Evolutionary conservation across 495 filamentous ascomycete species (phyloP).

Genomic region (Chaetomium tenue): DNA sequence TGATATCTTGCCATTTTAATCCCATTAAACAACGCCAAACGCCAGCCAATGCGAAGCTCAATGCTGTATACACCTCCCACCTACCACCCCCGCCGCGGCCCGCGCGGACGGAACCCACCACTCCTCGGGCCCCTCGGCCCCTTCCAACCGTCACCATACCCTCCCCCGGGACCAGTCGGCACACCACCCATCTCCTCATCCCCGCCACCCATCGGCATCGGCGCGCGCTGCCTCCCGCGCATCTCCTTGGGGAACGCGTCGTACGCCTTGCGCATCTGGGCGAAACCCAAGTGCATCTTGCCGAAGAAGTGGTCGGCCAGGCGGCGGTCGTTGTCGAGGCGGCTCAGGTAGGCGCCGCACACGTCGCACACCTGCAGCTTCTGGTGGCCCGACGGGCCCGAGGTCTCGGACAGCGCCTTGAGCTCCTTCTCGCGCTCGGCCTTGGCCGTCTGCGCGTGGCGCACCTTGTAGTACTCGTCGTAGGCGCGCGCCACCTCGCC

Average conservation of each 20-base stretch:
- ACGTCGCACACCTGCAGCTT: slow-evolving; percentile 99
- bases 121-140: slow-evolving; percentile 45
- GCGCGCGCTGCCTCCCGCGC: slow-evolving; percentile 53
- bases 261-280: slow-evolving; percentile 90
- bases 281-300: slow-evolving; percentile 98
- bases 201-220: slow-evolving; percentile 56
- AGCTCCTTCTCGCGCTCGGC: slow-evolving; percentile 83
- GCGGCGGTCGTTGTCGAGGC: slow-evolving; percentile 90
- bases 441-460: slow-evolving; percentile 76
- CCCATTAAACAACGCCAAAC: slow-evolving; percentile 16
- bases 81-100: slow-evolving; percentile 46
- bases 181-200: slow-evolving; percentile 46
- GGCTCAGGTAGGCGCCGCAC: slow-evolving; percentile 81
- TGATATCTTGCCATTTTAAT: slow-evolving; percentile 5
- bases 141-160: slow-evolving; percentile 51
- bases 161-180: slow-evolving; percentile 52
- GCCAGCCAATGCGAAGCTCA: slow-evolving; percentile 17
- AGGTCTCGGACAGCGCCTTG: slow-evolving; percentile 86
- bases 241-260: slow-evolving; percentile 85
- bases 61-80: slow-evolving; percentile 37
- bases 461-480: slow-evolving; percentile 81
- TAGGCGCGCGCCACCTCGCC: slow-evolving; percentile 76
- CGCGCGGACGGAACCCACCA: slow-evolving; percentile 42
- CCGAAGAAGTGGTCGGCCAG: slow-evolving; percentile 98
- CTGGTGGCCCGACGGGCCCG: slow-evolving; percentile 89